phyloP scores from a whole-genome alignment of 345 rosid genomes.

The Angophora floribunda region DNA sequence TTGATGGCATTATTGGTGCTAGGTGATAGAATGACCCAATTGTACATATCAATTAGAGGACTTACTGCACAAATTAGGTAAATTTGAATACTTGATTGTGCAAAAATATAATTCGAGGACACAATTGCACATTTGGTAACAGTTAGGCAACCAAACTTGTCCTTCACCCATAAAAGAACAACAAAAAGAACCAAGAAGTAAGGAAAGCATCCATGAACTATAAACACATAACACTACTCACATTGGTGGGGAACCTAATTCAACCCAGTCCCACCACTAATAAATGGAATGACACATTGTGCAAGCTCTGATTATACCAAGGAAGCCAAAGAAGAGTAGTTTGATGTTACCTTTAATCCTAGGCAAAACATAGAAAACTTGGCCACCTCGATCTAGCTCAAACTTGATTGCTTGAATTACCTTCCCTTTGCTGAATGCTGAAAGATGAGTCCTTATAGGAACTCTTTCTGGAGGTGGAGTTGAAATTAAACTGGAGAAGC shows the following conservation, averaged over 20 bases:
- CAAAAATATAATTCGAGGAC: neutral
- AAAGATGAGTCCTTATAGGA: slow-evolving; percentile 88
- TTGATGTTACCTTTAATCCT: slow-evolving; percentile 71
- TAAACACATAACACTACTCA: neutral
- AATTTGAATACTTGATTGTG: neutral
- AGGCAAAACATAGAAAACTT: slow-evolving; percentile 92
- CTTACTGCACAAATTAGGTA: neutral
- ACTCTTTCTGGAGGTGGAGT: slow-evolving; percentile 99
- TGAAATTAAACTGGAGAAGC: slow-evolving; percentile 63
- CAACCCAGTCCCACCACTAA: neutral
- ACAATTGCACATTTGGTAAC: neutral
- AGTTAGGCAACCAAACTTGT: neutral
- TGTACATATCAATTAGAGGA: neutral
- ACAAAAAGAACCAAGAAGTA: neutral
- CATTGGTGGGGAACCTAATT: neutral
- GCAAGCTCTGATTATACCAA: neutral
- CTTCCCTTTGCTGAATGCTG: slow-evolving; percentile 51
- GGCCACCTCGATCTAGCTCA: slow-evolving; percentile 87
- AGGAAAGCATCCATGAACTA: neutral
- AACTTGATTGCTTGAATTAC: slow-evolving; percentile 61
- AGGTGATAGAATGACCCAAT: neutral
- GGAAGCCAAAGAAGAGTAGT: neutral
- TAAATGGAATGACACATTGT: neutral
- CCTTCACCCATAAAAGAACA: neutral
- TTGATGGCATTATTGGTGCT: neutral